phyloP scores from a whole-genome alignment of 164 flowering plant genomes.

The Umbellularia californica region DNA sequence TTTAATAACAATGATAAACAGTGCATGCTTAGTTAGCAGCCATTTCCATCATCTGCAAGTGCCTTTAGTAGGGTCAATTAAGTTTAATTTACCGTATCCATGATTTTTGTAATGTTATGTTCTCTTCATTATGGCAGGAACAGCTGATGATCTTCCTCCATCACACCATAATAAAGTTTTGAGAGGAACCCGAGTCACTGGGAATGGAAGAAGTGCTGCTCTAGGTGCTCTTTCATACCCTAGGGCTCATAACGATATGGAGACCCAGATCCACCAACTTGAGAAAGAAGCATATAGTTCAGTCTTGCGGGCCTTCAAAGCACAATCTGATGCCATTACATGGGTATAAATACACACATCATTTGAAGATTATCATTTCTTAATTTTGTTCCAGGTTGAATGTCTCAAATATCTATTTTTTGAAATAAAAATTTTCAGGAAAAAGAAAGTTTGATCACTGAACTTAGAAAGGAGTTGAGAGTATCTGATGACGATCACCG shows the following conservation, averaged over 20 bases:
- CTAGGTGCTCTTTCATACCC: conserved; percentile 40
- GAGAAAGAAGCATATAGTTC: conserved; percentile 88
- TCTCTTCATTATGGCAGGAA: conserved; percentile 28
- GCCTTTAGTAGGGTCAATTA: neutral
- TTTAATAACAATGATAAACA: neutral
- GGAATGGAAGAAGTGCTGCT: conserved; percentile 63
- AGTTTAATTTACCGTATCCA: neutral
- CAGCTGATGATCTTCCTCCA: conserved; percentile 85
- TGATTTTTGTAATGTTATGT: conserved; percentile 4
- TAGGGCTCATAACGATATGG: conserved; percentile 59
- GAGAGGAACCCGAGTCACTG: conserved; percentile 60
- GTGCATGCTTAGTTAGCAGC: neutral
- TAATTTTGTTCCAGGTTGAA: conserved; percentile 1
- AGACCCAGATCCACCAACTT: conserved; percentile 66
- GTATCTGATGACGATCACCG: conserved; percentile 88
- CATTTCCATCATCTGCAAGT: neutral
- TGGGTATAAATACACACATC: conserved; percentile 52
- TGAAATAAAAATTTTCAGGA: conserved; percentile 47
- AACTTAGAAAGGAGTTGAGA: conserved; percentile 84
- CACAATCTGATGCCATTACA: conserved; percentile 91
- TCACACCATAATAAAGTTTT: conserved; percentile 67
- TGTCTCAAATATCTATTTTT: conserved; percentile 9
- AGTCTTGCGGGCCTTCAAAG: conserved; percentile 88
- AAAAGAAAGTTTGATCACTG: conserved; percentile 80
- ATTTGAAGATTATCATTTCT: conserved; percentile 1